Evolutionary conservation across 176 grass and related monocot genomes (phyloP), one percentile per base, ranked within the genome.

Genomic region (Elymus sibiricus): DNA sequence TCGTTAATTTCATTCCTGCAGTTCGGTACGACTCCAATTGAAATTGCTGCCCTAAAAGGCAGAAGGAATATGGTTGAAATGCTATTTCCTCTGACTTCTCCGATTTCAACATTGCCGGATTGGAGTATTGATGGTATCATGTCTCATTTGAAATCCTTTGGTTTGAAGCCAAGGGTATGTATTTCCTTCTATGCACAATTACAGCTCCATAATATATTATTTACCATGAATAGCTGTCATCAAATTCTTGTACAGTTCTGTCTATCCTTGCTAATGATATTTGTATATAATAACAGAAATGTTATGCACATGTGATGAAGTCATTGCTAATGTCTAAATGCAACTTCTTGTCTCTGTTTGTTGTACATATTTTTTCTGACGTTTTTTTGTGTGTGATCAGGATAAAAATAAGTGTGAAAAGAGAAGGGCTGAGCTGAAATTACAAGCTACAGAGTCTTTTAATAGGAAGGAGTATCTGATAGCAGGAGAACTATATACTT

Each of bases 51-150:
- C 26, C 34, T 42, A 42, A n/a, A 56, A 46, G 49, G 79, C 21
- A 40, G 58, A 76, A 64, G 79, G 70, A 10, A 17, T 62, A 79
- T 79, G 16, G 58, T 79, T 62, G 78, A 87, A 59, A 75, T 87
- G 29, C 11, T 76, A 26, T 87, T 82, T 63, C 86, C 69, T 37
- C n/a, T 67, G 28, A 82, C 60, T 68, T 82, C 7, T 7, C 86
- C 70, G 7, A n/a, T 87, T 42, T 31, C 79, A 53, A 24, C 34
- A 40, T 11, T 87, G 9, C 59, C 59, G n/a, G 16, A 82, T 64
- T 87, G 70, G 79, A 87, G 78, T 66, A 32, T 76, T 66, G 86
- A 82, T 76, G 86, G 70, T 76, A 25, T 87, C 49, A 56, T 87
- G 6, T 65, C 32, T 1, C 59, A 76, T 67, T 70, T 64, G 60